These are phyloP conservation scores for Pleurotus cornucopiae DNA, from an alignment of 768 basidiomycete genomes.

Conservation along the genomic window DNA sequence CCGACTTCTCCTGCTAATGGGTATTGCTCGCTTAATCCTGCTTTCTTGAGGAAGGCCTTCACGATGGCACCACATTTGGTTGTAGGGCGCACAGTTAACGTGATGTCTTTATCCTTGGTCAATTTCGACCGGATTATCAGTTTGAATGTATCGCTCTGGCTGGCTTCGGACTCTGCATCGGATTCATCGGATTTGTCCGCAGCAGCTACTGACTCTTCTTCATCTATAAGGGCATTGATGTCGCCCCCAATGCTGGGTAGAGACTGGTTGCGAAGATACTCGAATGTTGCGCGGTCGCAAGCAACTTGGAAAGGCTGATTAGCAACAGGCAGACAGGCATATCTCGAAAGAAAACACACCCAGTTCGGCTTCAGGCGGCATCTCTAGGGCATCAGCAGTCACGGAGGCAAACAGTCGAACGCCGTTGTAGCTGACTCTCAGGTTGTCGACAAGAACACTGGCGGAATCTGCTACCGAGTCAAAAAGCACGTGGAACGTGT, in stretches of 20 bases:
- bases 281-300: conserved; percentile 57
- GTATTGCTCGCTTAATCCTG: conserved; percentile 56
- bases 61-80: conserved; percentile 77
- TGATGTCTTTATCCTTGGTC: conserved; percentile 47
- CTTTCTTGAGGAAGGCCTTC: conserved; percentile 68
- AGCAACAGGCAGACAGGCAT: not conserved
- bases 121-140: conserved; percentile 57
- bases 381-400: conserved; percentile 58
- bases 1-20: conserved; percentile 26
- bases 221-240: not conserved
- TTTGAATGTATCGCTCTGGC: conserved; percentile 52
- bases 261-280: conserved; percentile 48
- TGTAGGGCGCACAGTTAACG: conserved; percentile 65
- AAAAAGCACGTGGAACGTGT: conserved; percentile 61
- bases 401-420: conserved; percentile 67
- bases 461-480: conserved; percentile 64
- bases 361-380: conserved; percentile 67
- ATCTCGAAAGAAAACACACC: conserved; percentile 33
- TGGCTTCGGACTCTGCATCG: conserved; percentile 34
- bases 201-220: not conserved
- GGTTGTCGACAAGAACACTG: conserved; percentile 39
- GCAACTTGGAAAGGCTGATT: conserved; percentile 43
- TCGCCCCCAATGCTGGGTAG: not conserved
- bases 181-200: conserved; percentile 17
- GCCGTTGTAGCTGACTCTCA: conserved; percentile 59